Percentiles rank a stretch among this genome's conserved stretches.
Conservation (phyloP, 1,284 basidiomycete species). For the Kalmanozyma brasiliensis region DNA sequence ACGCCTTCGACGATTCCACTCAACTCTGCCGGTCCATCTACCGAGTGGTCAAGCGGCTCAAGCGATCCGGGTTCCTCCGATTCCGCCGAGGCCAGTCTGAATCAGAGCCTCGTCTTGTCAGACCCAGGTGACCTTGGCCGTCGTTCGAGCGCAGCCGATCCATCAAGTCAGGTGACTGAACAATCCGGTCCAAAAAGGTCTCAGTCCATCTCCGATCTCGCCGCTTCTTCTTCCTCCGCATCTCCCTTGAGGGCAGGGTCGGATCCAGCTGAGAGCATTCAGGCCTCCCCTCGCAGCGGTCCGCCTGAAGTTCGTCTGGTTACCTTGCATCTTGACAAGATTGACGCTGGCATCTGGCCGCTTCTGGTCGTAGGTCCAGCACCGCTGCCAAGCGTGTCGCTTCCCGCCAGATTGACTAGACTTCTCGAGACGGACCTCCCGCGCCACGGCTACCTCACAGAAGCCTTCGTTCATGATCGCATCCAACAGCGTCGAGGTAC, state of each 20-base stretch:
- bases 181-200: conserved; percentile 16
- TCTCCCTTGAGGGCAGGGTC: neutral
- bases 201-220: conserved; percentile 21
- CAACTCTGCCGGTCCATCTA: conserved; percentile 16
- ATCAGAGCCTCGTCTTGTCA: conserved; percentile 40
- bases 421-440: conserved; percentile 25
- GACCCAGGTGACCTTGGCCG: conserved; percentile 34
- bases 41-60: conserved; percentile 46
- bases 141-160: neutral
- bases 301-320: conserved; percentile 47
- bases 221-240: conserved; percentile 1
- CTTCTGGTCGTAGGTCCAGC: conserved; percentile 48
- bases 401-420: conserved; percentile 15
- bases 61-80: conserved; percentile 51
- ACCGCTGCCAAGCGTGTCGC: conserved; percentile 19
- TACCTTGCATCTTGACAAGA: conserved; percentile 50
- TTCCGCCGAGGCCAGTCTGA: conserved; percentile 34
- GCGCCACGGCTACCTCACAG: conserved; percentile 14
- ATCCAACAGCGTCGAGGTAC: conserved; percentile 11
- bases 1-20: conserved; percentile 12
- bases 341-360: conserved; percentile 52
- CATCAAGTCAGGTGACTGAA: neutral
- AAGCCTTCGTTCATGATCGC: conserved; percentile 20
- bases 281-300: conserved; percentile 5
- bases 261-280: neutral